A percentile compares a stretch with the other conserved stretches of the same genome.
Conservation (phyloP, 345 rosid species). For the Citrus glauca region DNA sequence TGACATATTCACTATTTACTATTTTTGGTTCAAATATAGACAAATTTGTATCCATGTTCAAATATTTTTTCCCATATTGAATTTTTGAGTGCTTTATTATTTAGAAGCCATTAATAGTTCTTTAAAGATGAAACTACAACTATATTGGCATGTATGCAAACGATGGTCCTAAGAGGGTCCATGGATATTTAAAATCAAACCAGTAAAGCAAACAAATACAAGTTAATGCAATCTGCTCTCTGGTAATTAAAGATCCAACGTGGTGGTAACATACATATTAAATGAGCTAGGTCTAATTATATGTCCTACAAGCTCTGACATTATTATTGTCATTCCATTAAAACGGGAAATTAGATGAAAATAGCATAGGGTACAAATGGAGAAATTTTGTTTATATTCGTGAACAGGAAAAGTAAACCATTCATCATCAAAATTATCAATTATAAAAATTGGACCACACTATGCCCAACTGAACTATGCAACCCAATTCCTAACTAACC, state of each 20-base stretch:
- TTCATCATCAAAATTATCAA: background rate
- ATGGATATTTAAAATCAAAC: background rate
- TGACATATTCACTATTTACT: too few species aligned
- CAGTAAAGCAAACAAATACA: background rate
- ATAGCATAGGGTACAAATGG: background rate
- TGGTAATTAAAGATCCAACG: background rate
- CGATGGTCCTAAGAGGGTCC: conserved; percentile 16
- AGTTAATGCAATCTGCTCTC: background rate
- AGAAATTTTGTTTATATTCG: background rate
- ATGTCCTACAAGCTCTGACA: too few species aligned
- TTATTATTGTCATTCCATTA: background rate
- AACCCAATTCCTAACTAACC: background rate
- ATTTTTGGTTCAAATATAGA: too few species aligned
- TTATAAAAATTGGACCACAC: conserved; percentile 6
- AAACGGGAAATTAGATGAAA: background rate
- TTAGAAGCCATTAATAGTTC: background rate
- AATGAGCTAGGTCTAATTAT: background rate
- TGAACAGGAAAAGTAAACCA: background rate
- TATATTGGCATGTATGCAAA: conserved; percentile 20
- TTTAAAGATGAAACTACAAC: background rate
- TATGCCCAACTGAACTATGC: background rate
- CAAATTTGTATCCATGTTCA: too few species aligned
- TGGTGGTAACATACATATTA: background rate
- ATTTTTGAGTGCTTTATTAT: background rate
- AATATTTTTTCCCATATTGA: too few species aligned